Conservation (phyloP, 768 basidiomycete genomes). For the Russula olivacea region DNA sequence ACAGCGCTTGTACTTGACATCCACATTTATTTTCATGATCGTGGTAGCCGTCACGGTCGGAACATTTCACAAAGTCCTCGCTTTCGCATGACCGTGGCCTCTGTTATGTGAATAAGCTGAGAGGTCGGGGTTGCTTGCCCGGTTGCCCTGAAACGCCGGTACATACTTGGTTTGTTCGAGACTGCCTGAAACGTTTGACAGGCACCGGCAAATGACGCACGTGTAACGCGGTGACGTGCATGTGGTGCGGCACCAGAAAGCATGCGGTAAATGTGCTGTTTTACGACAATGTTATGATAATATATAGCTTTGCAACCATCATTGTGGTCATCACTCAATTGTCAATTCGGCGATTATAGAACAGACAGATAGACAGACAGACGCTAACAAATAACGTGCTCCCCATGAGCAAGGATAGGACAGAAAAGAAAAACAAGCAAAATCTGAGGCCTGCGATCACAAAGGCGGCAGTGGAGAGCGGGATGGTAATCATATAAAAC, state of each 20-base stretch:
- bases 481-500: slow-evolving; percentile 1
- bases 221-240: neutral
- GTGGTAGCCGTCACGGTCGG: neutral
- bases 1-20: neutral
- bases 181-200: neutral
- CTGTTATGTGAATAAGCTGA: too few species aligned
- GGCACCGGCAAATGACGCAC: neutral
- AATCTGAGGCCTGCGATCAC: neutral
- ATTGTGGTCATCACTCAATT: neutral
- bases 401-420: neutral
- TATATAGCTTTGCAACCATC: too few species aligned
- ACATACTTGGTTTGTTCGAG: neutral
- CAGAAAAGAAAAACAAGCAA: neutral
- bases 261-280: too few species aligned
- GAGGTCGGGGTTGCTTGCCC: too few species aligned
- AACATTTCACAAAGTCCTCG: neutral
- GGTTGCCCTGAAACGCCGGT: too few species aligned
- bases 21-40: neutral
- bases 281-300: too few species aligned
- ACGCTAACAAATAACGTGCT: neutral
- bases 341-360: neutral
- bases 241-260: neutral
- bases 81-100: neutral
- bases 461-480: neutral
- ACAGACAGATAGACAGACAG: neutral